Evolutionary conservation across 2,329 filamentous ascomycete genomes (phyloP), one percentile per base, ranked within the genome.

Genomic region (Phaeoacremonium minimum): DNA sequence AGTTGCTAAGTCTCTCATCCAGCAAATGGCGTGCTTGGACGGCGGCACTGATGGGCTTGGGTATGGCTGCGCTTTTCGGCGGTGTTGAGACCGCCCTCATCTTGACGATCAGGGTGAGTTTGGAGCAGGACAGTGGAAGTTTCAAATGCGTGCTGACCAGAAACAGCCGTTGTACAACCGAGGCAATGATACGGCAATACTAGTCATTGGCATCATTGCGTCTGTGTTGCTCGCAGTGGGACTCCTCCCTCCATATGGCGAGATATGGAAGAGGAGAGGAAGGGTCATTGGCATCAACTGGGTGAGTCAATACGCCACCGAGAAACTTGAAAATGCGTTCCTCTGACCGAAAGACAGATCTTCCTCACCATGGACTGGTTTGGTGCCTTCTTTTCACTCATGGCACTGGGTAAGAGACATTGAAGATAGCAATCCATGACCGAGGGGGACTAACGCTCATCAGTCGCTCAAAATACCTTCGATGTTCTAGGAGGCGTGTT

Each of bases 381-480:
- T 1, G 80, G 80, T 3, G 79, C 77, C 1, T 67, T 83, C 38
- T 82, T 83, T 52, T 82, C 77, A 0, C 64, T 83, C 15, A 70
- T 83, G 64, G 75, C 78, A 2, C 55, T 82, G 8, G 72, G 73
- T 75, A 60, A 18, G 66, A n/a, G n/a, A n/a, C n/a, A n/a, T n/a
- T n/a, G n/a, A n/a, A n/a, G n/a, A n/a, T n/a, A n/a, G n/a, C n/a
- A n/a, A n/a, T 43, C 17, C 28, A 5, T 12, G n/a, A 30, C n/a
- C 8, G 16, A 26, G 22, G 22, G n/a, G 22, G 9, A 26, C 22
- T 9, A 26, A n/a, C 16, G 18, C n/a, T 14, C 26, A 4, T 5
- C 41, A 74, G 77, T 73, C 30, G 75, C 72, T 1, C 77, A 83
- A 47, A 66, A 73, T 16, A 71, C 66, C 3, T 82, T 83, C 46